Percentiles rank a stretch among this genome's conserved stretches.
Evolutionary conservation across 306 rosid species (phyloP).

Genomic region (Argentina anserina): DNA sequence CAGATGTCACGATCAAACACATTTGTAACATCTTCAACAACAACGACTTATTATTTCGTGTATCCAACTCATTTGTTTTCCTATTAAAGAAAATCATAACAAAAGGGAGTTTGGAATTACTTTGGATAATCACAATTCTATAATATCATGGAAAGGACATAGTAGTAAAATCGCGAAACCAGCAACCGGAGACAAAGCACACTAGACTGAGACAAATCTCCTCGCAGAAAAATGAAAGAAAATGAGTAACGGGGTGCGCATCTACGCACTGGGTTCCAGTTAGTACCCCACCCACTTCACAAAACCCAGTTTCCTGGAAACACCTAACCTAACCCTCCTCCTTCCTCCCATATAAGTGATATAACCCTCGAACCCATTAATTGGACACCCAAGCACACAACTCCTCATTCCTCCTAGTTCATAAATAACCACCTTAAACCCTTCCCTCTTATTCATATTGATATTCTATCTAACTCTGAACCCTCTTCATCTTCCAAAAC

Average conservation of each 20-base stretch:
- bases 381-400: background rate
- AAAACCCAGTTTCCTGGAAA: conserved; percentile 63
- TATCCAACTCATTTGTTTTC: too few relatives aligned
- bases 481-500: background rate
- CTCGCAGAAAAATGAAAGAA: conserved; percentile 3
- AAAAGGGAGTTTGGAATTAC: too few relatives aligned
- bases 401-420: conserved; percentile 18
- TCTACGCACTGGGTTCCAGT: conserved; percentile 16
- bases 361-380: background rate
- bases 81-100: too few relatives aligned
- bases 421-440: conserved; percentile 20
- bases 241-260: conserved; percentile 10
- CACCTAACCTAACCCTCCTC: conserved; percentile 5
- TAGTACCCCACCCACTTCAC: conserved; percentile 30
- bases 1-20: too few relatives aligned
- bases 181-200: conserved; percentile 17
- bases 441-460: background rate
- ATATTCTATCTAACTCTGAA: background rate
- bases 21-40: too few relatives aligned
- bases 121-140: too few relatives aligned
- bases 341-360: background rate
- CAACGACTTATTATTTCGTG: too few relatives aligned
- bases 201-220: conserved; percentile 31
- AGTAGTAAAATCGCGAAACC: conserved; percentile 29
- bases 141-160: conserved; percentile 11